Evolutionary conservation across 208 protist genomes (phyloP), one percentile per base, ranked within the genome.

Genomic region (Endotrypanum monterogeii): DNA sequence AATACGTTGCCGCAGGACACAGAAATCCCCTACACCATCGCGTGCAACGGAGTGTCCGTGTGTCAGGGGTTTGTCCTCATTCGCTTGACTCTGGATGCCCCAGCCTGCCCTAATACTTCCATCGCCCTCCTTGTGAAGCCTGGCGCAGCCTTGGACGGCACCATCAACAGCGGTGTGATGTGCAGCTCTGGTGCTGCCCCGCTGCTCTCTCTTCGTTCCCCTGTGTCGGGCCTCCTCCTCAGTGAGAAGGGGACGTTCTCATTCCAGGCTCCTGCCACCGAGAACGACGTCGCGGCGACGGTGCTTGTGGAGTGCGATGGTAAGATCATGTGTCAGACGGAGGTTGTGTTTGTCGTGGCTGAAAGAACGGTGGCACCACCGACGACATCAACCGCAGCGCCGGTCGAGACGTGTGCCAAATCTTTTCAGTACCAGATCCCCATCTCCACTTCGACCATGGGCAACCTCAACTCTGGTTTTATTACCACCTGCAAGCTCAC

Each of bases 401-500:
- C 75, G 16, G 76, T 72, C 55, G 62, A 52, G 35, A 55, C 57
- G 54, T 94, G 86, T 81, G 20, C 58, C 51, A 70, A 82, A 55
- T 76, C 71, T n/a, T 94, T 89, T 66, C 68, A 39, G 16, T 94
- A 82, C 71, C 73, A 74, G 71, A 84, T 89, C 35, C 86, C 89
- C 14, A 83, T 70, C 30, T 83, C 80, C 25, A 65, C 83, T 62
- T 72, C 76, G 41, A 55, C 89, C 32, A 84, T 74, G 50, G 80
- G 83, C 70, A 79, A 58, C 56, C 67, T 94, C 25, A 39, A 87
- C 74, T 72, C 84, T n/a, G 73, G 77, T 32, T 32, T 80, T 0
- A 56, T 46, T 25, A 3, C 60, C 9, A 58, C 62, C 39, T 93
- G 89, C 71, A 75, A 74, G 50, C 66, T 88, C 56, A 75, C 78